Conservation (phyloP, 352 stramenopile species). For the Phytophthora lateralis region DNA sequence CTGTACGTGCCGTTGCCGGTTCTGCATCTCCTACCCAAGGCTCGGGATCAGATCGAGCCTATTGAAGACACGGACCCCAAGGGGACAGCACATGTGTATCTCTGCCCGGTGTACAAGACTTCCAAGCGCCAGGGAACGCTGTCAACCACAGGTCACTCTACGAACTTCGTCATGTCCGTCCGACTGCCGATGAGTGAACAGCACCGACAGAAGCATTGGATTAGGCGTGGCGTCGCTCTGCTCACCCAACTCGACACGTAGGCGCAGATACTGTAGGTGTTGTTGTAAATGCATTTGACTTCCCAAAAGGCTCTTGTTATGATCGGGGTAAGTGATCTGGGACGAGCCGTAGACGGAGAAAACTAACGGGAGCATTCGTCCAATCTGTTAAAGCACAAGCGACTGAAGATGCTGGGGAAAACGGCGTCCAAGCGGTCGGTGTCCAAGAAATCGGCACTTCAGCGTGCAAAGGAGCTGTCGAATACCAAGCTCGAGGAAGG, state of each 20-base stretch:
- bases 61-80: constrained; percentile 90
- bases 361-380: neutral
- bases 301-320: neutral
- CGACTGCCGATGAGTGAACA: constrained; percentile 87
- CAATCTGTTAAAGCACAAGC: neutral
- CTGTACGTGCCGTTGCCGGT: constrained; percentile 89
- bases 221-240: constrained; percentile 93
- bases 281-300: neutral
- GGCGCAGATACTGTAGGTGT: neutral
- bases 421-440: neutral
- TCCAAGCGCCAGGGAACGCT: constrained; percentile 91
- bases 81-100: constrained; percentile 91
- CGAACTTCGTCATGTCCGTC: constrained; percentile 96
- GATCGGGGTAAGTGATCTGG: constrained; percentile 6
- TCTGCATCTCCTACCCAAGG: constrained; percentile 83
- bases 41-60: constrained; percentile 83
- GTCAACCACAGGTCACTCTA: constrained; percentile 94
- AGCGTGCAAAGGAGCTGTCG: constrained; percentile 10
- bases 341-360: constrained; percentile 3
- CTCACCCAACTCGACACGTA: constrained; percentile 93
- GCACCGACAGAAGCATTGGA: constrained; percentile 95
- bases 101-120: constrained; percentile 94
- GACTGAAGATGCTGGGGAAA: neutral
- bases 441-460: constrained; percentile 4
- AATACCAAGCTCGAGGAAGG: constrained; percentile 23